Evolutionary conservation across 148 eudicot species (phyloP), one percentile per base, ranked within the genome.

Genomic region (Nepenthes gracilis): DNA sequence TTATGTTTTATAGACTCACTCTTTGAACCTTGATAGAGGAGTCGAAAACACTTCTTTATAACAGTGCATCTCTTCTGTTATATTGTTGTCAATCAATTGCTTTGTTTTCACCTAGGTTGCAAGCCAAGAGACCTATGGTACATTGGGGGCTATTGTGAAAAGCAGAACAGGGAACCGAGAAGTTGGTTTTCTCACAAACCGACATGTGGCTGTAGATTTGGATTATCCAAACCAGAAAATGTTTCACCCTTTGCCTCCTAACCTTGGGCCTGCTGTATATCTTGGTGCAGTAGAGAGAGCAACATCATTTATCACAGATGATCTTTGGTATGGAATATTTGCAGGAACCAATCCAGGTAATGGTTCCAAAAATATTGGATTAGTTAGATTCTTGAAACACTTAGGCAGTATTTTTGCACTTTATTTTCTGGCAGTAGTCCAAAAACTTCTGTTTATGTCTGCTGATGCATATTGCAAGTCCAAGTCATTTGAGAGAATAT

Each of bases 301-400:
- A 23, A 84, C 89, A 14, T 84, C 89, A 14, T 84, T 81, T 54
- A 78, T 84, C 47, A 76, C 79, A 36, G 89, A 84, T 70, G 83
- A 78, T 68, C 83, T 78, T 67, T 81, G 89, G 89, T 84, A 84
- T 72, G 89, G 78, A 57, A 81, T 78, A 35, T 84, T 84, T 67
- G 89, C 89, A 14, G 89, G 89, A 55, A 76, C 75, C 34, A 84
- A 84, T 67, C 89, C 89, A 75, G 89, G 89, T 84, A 80, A 72
- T 47, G 60, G 55, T 67, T 62, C 53, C 45, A 40, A 4, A 23
- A 40, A 3, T 40, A 40, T 40, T 40, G 45, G 45, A 23, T 23
- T 23, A 23, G 23, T 23, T 23, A 23, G 23, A 23, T 23, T 0
- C 23, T 23, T 23, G 23, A 23, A 23, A 23, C 23, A 23, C 23